These are phyloP conservation scores for Acidomyces sp. DNA, from an alignment of 495 filamentous ascomycete genomes.

Conservation along the genomic window DNA sequence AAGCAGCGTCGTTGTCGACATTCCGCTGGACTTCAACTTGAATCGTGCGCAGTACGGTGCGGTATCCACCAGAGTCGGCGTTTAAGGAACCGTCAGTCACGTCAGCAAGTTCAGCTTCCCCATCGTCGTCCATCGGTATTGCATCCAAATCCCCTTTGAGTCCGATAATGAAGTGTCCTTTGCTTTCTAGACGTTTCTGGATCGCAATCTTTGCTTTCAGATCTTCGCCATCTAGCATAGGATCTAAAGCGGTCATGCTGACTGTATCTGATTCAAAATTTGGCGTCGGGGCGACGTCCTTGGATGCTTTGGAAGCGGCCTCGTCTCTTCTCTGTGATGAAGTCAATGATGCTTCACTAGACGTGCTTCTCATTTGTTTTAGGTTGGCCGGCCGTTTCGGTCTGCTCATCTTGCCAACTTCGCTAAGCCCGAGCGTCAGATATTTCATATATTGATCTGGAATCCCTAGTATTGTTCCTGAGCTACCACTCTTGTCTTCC, in stretches of 20 bases:
- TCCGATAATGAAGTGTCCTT: constrained; percentile 59
- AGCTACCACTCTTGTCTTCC: constrained; percentile 26
- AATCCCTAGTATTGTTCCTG: constrained; percentile 34
- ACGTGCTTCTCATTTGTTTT: not conserved
- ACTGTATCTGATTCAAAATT: constrained; percentile 7
- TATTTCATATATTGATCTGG: constrained; percentile 41
- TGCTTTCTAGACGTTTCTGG: constrained; percentile 26
- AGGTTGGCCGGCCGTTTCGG: constrained; percentile 3
- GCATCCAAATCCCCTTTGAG: constrained; percentile 43
- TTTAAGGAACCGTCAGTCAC: constrained; percentile 27
- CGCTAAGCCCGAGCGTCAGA: constrained; percentile 31
- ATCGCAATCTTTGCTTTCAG: constrained; percentile 19
- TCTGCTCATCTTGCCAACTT: constrained; percentile 9
- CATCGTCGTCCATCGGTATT: constrained; percentile 22
- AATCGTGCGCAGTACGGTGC: constrained; percentile 39
- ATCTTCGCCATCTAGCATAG: constrained; percentile 26
- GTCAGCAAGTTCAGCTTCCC: constrained; percentile 24
- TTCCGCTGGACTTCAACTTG: constrained; percentile 28
- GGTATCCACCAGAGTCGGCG: constrained; percentile 31
- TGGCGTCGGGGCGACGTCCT: not conserved
- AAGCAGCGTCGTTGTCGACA: not conserved
- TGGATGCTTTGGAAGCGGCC: not conserved
- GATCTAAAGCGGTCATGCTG: constrained; percentile 25
- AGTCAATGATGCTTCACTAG: not conserved
- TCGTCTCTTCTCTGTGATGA: not conserved